Evolutionary conservation across 116 monocot species (phyloP), one percentile per base, ranked within the genome.

Genomic region (Thalassia testudinum): DNA sequence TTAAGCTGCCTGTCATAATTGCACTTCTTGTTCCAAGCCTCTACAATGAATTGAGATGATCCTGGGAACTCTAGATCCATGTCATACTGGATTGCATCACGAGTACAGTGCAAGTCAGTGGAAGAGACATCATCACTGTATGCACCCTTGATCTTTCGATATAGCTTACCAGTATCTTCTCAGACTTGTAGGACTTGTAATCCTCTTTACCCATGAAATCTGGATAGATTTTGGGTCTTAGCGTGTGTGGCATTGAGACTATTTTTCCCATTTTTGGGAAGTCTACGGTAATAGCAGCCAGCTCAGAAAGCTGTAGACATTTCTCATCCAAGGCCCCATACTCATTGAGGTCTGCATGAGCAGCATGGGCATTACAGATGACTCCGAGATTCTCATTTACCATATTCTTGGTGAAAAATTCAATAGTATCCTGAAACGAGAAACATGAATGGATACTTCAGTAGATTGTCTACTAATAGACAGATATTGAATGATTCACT

Each of bases 351-450:
- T 87, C 93, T 12, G 88, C 88, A 56, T 87, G 93, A 37, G 87
- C 93, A n/a, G 87, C 93, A 59, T 88, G 93, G 21, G 93, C 93
- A 56, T 88, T 78, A 74, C 93, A 78, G 25, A 95, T 95, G 22
- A 62, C 60, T 27, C 93, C 93, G 34, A n/a, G n/a, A n/a, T n/a
- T n/a, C n/a, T n/a, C n/a, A n/a, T n/a, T n/a, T n/a, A n/a, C n/a
- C n/a, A n/a, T 78, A 48, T 78, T 87, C 69, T 61, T 87, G 40
- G 71, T 43, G 54, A 76, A 95, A 67, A 95, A 95, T 13, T 83
- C 78, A 26, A 81, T 65, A 42, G 87, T 76, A 54, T 95, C 93
- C 92, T 83, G 82, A n/a, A n/a, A n/a, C n/a, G n/a, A n/a, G n/a
- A n/a, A n/a, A n/a, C n/a, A n/a, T n/a, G n/a, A n/a, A n/a, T n/a